Percentiles rank a stretch among this genome's conserved stretches.
phyloP scores from a whole-genome alignment of 306 rosid genomes.

The Castanea mollissima region DNA sequence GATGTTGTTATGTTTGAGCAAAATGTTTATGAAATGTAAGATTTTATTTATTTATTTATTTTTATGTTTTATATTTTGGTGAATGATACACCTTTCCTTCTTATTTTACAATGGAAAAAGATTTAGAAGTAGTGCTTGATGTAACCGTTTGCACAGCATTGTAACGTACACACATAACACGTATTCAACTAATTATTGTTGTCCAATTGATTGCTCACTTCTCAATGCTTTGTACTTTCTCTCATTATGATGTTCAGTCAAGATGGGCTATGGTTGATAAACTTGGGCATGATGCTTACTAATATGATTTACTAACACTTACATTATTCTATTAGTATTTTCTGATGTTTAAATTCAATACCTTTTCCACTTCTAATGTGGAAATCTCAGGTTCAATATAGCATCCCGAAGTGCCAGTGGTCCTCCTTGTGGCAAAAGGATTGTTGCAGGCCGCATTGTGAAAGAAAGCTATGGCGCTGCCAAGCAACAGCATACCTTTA shows the following conservation, averaged over 20 bases:
- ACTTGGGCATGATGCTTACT: not conserved
- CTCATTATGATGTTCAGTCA: not conserved
- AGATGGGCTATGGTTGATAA: not conserved
- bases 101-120: not conserved
- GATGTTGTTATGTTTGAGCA: constrained; percentile 94
- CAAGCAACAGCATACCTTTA: constrained; percentile 91
- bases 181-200: not conserved
- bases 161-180: not conserved
- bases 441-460: constrained; percentile 80
- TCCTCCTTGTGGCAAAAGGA: constrained; percentile 75
- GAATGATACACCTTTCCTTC: constrained; percentile 1
- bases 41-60: too few species aligned
- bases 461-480: constrained; percentile 90
- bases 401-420: constrained; percentile 74
- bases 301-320: not conserved
- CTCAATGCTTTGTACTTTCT: not conserved
- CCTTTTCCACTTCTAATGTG: constrained; percentile 9
- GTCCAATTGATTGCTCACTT: not conserved
- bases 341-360: not conserved
- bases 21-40: constrained; percentile 86
- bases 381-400: constrained; percentile 60
- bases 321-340: not conserved
- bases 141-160: not conserved
- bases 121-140: not conserved
- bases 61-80: not conserved